These are phyloP conservation scores for Ensete ventricosum DNA, from an alignment of 176 grass and related monocot genomes.

Conservation along the genomic window DNA sequence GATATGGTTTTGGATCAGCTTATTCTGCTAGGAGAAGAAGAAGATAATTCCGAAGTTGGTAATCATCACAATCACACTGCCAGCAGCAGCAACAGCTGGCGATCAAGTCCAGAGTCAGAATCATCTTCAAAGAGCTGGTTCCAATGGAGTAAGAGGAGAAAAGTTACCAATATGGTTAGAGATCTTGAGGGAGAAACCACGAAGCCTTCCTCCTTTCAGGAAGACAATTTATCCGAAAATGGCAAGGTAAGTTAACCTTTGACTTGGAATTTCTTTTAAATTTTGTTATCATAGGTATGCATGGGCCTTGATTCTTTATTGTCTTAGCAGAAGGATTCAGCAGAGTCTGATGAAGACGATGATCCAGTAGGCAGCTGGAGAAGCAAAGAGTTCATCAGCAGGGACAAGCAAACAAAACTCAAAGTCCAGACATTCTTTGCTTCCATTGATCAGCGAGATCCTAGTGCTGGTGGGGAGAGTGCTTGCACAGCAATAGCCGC, in stretches of 20 bases:
- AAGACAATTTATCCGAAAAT: conserved; percentile 20
- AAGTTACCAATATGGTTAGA: neutral
- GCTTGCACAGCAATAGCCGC: conserved; percentile 6
- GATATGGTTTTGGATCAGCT: conserved; percentile 41
- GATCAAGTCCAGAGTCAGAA: conserved; percentile 44
- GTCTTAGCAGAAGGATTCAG: neutral
- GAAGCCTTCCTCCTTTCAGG: conserved; percentile 9
- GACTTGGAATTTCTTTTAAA: neutral
- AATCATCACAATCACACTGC: conserved; percentile 27
- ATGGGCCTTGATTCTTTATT: neutral
- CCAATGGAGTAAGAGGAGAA: conserved; percentile 42
- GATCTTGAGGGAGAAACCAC: conserved; percentile 27
- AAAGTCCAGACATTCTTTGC: conserved; percentile 35
- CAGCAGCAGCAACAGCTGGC: conserved; percentile 37
- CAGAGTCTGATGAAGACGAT: conserved; percentile 18
- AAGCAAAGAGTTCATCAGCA: conserved; percentile 54
- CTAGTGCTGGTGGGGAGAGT: neutral
- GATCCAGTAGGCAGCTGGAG: conserved; percentile 45
- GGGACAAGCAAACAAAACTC: conserved; percentile 70
- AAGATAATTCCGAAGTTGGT: conserved; percentile 28
- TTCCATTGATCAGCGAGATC: neutral
- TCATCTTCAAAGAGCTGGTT: conserved; percentile 38
- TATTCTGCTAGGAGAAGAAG: conserved; percentile 39
- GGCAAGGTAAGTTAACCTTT: neutral
- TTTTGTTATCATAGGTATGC: neutral